Evolutionary conservation across 2,329 filamentous ascomycete genomes (phyloP), one percentile per base, ranked within the genome.

Genomic region (Colletotrichum sp.): DNA sequence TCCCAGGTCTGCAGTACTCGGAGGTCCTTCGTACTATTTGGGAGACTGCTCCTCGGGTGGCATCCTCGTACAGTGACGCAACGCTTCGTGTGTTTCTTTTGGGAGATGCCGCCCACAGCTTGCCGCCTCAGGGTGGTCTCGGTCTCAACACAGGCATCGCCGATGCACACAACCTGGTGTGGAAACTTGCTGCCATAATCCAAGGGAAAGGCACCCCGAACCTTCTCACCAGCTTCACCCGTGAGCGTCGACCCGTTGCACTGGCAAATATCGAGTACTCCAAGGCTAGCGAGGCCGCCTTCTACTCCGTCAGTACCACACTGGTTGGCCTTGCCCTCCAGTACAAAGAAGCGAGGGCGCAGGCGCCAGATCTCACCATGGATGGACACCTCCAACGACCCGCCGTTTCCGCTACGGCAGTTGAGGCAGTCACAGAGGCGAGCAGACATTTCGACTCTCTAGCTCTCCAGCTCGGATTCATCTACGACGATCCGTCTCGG

Each of bases 141-240:
- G 90, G 91, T 1, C 85, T 92, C 78, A 92, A 92, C 78, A 91
- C 90, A 0, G 90, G 90, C 5, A 86, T 91, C 36, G 87, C 88
- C 8, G 90, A 92, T 79, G 89, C 90, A 0, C 88, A 91, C 32
- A 89, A 88, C 59, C 79, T 92, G 1, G 86, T 86, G 11, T 92
- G 90, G 90, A 90, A 91, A 44, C 79, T 74, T 15, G 68, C 36
- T 27, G 16, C 68, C 36, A 15, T 55, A 25, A 61, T 74, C 9
- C 27, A 67, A 13, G 61, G 61, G 4, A 72, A 60, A 61, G 61
- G 72, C 27, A 39, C 59, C 27, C 28, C n/a, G 25, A 12, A 16
- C 19, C 60, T 74, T 28, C 72, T 72, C 12, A 8, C 60, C 19
- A 74, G 72, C 28, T 74, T 61, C 52, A 71, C 68, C 11, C 68